phyloP scores from a whole-genome alignment of 805 yeast genomes.

The Blastobotrys americana region DNA sequence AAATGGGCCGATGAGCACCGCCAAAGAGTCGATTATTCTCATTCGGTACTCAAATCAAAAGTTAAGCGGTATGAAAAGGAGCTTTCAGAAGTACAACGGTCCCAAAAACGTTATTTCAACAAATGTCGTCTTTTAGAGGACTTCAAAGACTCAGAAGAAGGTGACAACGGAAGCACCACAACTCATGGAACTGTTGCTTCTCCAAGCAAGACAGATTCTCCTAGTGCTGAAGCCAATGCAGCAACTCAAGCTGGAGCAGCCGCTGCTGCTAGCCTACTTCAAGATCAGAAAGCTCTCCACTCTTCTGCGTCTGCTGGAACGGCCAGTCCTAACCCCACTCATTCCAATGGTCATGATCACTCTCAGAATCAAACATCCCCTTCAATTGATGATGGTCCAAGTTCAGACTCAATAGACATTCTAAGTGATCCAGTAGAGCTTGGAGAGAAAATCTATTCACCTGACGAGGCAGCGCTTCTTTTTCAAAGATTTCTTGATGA shows the following conservation, averaged over 20 bases:
- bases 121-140: slow-evolving; percentile 71
- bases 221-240: neutral
- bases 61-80: slow-evolving; percentile 46
- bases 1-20: slow-evolving; percentile 72
- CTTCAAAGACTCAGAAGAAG: slow-evolving; percentile 42
- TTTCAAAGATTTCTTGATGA: slow-evolving; percentile 38
- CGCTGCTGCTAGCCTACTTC: neutral
- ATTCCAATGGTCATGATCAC: slow-evolving; percentile 2
- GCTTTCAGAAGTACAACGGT: slow-evolving; percentile 43
- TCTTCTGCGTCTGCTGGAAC: neutral
- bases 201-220: too few relatives aligned
- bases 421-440: slow-evolving; percentile 20
- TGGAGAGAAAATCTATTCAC: slow-evolving; percentile 30
- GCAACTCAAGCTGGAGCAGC: neutral
- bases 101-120: slow-evolving; percentile 65
- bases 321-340: neutral
- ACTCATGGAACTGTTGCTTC: slow-evolving; percentile 4
- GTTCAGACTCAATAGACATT: slow-evolving; percentile 6
- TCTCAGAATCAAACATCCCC: slow-evolving; percentile 3
- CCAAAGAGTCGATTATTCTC: slow-evolving; percentile 56
- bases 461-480: slow-evolving; percentile 38
- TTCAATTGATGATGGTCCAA: slow-evolving; percentile 9
- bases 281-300: slow-evolving; percentile 1
- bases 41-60: slow-evolving; percentile 44
- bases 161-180: slow-evolving; percentile 33